Percentiles rank a stretch among this genome's conserved stretches.
Conservation (phyloP, 1,284 basidiomycete species). For the Trichosporon coremiiforme region DNA sequence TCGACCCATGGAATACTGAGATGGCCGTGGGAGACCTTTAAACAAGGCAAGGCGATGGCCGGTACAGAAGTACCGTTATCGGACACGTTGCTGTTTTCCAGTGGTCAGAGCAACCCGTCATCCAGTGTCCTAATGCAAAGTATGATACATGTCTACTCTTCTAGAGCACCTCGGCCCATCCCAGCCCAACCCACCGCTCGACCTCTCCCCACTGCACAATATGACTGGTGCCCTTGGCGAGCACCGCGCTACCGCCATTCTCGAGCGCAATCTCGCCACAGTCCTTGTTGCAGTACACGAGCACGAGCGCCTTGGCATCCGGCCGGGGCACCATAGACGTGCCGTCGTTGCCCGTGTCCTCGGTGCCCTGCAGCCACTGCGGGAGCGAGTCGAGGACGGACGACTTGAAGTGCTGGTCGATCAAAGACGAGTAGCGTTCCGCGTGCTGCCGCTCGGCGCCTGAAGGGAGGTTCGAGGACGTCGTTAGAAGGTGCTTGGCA, state of each 20-base stretch:
- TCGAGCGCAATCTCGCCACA: constrained; percentile 72
- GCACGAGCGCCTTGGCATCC: constrained; percentile 71
- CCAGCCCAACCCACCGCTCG: constrained; percentile 52
- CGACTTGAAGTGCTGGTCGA: constrained; percentile 70
- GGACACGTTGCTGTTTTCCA: too few relatives aligned
- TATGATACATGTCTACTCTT: constrained; percentile 5
- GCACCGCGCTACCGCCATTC: constrained; percentile 50
- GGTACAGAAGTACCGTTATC: too few relatives aligned
- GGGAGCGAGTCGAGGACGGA: constrained; percentile 79
- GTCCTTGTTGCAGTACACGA: constrained; percentile 71
- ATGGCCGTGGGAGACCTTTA: too few relatives aligned
- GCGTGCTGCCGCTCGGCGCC: constrained; percentile 78
- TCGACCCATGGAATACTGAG: too few relatives aligned
- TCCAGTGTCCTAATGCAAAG: background rate
- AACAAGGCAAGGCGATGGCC: too few relatives aligned
- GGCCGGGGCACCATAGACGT: constrained; percentile 77
- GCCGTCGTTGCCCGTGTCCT: constrained; percentile 67
- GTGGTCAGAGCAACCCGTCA: too few relatives aligned
- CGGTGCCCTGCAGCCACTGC: constrained; percentile 68
- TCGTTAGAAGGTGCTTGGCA: constrained; percentile 71
- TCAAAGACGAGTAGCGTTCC: constrained; percentile 70
- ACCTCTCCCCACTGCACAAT: constrained; percentile 53
- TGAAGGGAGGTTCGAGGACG: constrained; percentile 71
- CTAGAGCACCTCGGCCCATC: constrained; percentile 51
- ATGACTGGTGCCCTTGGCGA: constrained; percentile 54